phyloP scores from a whole-genome alignment of 495 filamentous ascomycete genomes.

The Aspergillus ellipticus region DNA sequence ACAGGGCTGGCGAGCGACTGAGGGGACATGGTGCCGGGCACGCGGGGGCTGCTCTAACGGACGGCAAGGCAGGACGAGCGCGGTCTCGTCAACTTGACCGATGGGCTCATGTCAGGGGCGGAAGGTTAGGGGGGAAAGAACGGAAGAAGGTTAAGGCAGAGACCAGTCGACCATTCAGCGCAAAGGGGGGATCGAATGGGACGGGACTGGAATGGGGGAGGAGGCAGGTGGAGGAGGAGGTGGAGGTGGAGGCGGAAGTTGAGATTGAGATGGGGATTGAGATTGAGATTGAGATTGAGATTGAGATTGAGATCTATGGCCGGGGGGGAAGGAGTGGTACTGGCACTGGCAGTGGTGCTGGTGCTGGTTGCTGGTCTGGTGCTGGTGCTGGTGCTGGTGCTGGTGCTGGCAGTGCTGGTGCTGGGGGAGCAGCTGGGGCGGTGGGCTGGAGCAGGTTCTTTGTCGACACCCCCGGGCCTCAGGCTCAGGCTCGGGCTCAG shows the following conservation, averaged over 20 bases:
- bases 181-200: neutral
- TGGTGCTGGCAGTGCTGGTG: neutral
- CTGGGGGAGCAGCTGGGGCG: neutral
- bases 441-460: neutral
- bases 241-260: neutral
- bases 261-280: neutral
- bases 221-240: neutral
- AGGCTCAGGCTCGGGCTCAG: neutral
- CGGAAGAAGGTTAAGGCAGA: neutral
- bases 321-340: neutral
- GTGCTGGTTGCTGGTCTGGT: too few species aligned
- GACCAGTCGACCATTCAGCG: slow-evolving; percentile 10
- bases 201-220: neutral
- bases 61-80: slow-evolving; percentile 18
- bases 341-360: neutral
- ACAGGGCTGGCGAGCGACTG: slow-evolving; percentile 9
- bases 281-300: neutral
- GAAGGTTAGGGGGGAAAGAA: neutral
- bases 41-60: slow-evolving; percentile 11
- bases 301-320: slow-evolving; percentile 2
- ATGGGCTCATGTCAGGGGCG: slow-evolving; percentile 24
- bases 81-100: slow-evolving; percentile 20
- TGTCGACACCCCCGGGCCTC: neutral
- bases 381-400: too few species aligned
- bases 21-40: slow-evolving; percentile 14